phyloP scores from a whole-genome alignment of 1,284 basidiomycete genomes.

The Testicularia cyperi region DNA sequence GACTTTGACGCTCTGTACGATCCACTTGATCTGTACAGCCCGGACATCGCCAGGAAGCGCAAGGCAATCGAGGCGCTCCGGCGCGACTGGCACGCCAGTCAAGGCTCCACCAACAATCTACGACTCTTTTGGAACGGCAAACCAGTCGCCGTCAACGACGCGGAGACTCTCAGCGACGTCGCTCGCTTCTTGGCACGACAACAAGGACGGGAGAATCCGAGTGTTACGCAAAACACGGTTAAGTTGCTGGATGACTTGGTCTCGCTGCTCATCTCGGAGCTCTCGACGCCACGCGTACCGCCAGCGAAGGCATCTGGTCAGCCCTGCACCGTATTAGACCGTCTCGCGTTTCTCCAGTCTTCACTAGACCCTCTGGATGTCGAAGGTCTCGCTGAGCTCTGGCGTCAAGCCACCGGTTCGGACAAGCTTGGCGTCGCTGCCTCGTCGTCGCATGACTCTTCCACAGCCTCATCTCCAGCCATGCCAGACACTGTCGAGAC shows the following conservation, averaged over 20 bases:
- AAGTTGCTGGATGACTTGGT: conserved; percentile 4
- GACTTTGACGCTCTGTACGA: conserved; percentile 25
- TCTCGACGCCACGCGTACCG: too few species aligned
- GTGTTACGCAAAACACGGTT: too few species aligned
- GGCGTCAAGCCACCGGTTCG: conserved; percentile 15
- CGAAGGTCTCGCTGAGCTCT: conserved; percentile 67
- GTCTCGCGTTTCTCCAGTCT: conserved; percentile 71
- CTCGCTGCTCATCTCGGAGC: conserved; percentile 1
- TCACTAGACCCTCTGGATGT: conserved; percentile 79
- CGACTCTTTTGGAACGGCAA: conserved; percentile 34
- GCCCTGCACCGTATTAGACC: conserved; percentile 63
- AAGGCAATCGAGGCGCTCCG: conserved; percentile 22
- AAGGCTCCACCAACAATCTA: conserved; percentile 26
- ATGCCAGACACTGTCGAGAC: neutral
- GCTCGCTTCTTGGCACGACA: conserved; percentile 5
- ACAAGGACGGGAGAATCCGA: neutral
- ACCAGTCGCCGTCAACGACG: conserved; percentile 7
- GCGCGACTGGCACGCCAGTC: conserved; percentile 12
- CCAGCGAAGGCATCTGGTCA: too few species aligned
- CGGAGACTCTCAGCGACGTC: neutral
- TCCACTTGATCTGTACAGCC: conserved; percentile 34
- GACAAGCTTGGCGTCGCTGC: conserved; percentile 6
- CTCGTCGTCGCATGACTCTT: neutral
- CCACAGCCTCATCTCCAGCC: neutral
- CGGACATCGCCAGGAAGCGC: conserved; percentile 1